phyloP scores from a whole-genome alignment of 192 early-diverging fungal genomes.

The Podila clonocystis region DNA sequence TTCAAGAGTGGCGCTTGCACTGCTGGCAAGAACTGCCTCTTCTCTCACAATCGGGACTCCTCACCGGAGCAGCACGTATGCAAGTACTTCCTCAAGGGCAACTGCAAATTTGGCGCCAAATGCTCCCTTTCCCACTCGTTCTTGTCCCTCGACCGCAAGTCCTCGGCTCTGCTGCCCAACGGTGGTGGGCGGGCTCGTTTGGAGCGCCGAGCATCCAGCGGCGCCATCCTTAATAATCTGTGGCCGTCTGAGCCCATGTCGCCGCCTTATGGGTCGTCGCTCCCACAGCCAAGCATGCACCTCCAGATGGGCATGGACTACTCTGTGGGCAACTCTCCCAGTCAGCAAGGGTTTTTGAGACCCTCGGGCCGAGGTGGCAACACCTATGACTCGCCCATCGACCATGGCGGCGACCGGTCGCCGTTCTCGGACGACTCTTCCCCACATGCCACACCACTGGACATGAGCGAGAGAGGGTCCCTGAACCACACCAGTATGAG shows the following conservation, averaged over 20 bases:
- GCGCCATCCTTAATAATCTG: constrained; percentile 35
- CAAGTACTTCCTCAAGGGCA: constrained; percentile 83
- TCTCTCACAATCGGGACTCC: constrained; percentile 76
- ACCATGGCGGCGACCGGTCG: not conserved
- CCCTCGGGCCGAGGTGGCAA: constrained; percentile 6
- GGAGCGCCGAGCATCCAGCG: constrained; percentile 43
- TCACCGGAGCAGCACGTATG: constrained; percentile 71
- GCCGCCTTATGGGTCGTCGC: constrained; percentile 27
- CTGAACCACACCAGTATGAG: not conserved
- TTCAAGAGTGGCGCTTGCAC: constrained; percentile 81
- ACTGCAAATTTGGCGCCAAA: constrained; percentile 83
- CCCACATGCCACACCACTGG: not conserved
- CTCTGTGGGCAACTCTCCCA: constrained; percentile 16
- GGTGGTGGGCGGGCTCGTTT: constrained; percentile 14
- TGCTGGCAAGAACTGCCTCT: constrained; percentile 77
- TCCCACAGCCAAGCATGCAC: constrained; percentile 10
- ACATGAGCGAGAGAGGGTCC: not conserved
- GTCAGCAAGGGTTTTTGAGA: constrained; percentile 29
- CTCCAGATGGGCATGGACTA: constrained; percentile 32
- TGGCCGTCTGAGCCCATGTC: constrained; percentile 43
- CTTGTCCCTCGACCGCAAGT: constrained; percentile 45
- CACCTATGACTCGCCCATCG: not conserved
- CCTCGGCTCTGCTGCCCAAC: constrained; percentile 23
- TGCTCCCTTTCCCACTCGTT: constrained; percentile 71
- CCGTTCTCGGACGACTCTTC: constrained; percentile 29